phyloP scores from a whole-genome alignment of 2,329 filamentous ascomycete genomes.

The Furcasterigmium sp. region DNA sequence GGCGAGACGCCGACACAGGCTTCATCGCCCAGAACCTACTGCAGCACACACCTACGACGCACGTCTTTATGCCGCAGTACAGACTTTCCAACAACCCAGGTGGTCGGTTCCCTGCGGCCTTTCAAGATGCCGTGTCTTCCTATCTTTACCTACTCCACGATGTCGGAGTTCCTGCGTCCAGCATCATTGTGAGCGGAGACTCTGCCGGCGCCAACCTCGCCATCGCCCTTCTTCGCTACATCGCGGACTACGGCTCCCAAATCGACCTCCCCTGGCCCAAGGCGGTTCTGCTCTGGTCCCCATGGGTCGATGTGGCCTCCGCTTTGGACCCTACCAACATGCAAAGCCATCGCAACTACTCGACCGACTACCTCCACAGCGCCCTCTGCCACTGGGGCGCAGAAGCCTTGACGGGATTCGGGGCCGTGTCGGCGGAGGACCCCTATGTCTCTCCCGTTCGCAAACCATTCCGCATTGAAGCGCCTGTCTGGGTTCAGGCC shows the following conservation, averaged over 20 bases:
- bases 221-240: conserved; percentile 23
- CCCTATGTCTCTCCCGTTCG: not conserved
- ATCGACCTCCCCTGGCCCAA: not conserved
- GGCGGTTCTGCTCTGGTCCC: not conserved
- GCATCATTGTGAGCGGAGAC: conserved; percentile 26
- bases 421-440: not conserved
- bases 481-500: too few relatives aligned
- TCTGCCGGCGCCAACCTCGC: conserved; percentile 24
- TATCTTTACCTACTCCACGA: conserved; percentile 19
- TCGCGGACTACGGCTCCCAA: conserved; percentile 3
- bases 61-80: conserved; percentile 24
- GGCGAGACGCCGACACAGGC: conserved; percentile 21
- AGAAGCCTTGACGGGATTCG: not conserved
- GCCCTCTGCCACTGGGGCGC: not conserved
- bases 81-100: conserved; percentile 17
- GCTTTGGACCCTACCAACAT: not conserved
- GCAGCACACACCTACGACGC: conserved; percentile 14
- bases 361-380: not conserved
- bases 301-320: not conserved
- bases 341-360: not conserved
- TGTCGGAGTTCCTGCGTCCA: conserved; percentile 16
- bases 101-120: conserved; percentile 21
- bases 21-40: conserved; percentile 18
- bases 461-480: too few relatives aligned
- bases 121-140: conserved; percentile 24